Conservation (phyloP, 129 eudicot species). For the Escallonia herrerae region DNA sequence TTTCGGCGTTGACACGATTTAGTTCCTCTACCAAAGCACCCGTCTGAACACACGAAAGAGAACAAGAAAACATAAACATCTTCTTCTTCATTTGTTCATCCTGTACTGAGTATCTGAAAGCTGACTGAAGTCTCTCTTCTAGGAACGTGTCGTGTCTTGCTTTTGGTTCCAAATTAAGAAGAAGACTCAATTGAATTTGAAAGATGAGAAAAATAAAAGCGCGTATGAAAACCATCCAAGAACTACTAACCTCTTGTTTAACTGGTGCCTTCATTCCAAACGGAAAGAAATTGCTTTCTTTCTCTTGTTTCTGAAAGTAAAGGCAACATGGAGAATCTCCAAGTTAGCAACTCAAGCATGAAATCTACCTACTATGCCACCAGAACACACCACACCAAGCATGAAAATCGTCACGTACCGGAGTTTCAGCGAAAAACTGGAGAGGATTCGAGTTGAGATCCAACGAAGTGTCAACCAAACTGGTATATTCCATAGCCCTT, state of each 20-base stretch:
- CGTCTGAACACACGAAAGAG: constrained; percentile 22
- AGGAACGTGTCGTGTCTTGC: no score
- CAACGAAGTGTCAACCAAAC: constrained; percentile 74
- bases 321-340: not conserved
- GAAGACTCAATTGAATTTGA: no score
- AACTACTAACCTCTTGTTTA: constrained; percentile 45
- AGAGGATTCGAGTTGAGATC: constrained; percentile 64
- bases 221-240: no score
- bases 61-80: not conserved
- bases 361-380: constrained; percentile 8
- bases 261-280: constrained; percentile 36
- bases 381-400: not conserved
- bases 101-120: no score
- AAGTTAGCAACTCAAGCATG: constrained; percentile 1
- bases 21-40: constrained; percentile 65
- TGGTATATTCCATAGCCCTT: constrained; percentile 64
- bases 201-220: no score
- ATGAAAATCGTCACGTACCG: constrained; percentile 30
- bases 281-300: constrained; percentile 45
- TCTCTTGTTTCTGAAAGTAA: constrained; percentile 53
- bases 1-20: constrained; percentile 69
- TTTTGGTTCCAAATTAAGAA: no score
- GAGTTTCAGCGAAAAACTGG: constrained; percentile 40
- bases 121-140: not conserved
- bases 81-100: no score